These are phyloP conservation scores for Herpetomonas tarakana DNA, from an alignment of 208 protist genomes.

Conservation along the genomic window DNA sequence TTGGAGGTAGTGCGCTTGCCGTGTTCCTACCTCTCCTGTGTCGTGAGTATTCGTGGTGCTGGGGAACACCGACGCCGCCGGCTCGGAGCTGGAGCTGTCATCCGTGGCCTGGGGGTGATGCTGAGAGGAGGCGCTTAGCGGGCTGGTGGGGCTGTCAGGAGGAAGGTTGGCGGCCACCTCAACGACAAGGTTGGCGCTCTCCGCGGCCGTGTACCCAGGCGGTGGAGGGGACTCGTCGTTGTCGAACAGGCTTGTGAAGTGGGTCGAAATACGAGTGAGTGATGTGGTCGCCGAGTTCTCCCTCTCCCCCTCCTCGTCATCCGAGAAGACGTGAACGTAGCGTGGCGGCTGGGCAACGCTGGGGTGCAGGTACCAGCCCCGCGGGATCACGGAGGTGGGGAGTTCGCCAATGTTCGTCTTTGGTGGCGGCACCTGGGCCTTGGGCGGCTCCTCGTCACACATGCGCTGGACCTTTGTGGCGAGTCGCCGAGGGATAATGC, in stretches of 20 bases:
- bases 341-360: conserved; percentile 54
- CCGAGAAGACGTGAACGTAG: conserved; percentile 20
- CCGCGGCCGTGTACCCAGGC: conserved; percentile 8
- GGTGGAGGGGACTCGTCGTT: conserved; percentile 10
- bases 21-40: too few relatives aligned
- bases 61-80: too few relatives aligned
- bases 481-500: conserved; percentile 61
- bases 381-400: conserved; percentile 73
- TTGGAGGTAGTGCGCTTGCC: too few relatives aligned
- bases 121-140: too few relatives aligned
- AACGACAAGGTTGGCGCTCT: not conserved
- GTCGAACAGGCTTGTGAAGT: conserved; percentile 1
- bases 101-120: too few relatives aligned
- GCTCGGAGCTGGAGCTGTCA: too few relatives aligned
- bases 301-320: conserved; percentile 4
- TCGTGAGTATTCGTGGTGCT: too few relatives aligned
- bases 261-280: conserved; percentile 10
- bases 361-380: conserved; percentile 67
- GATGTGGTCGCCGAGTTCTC: conserved; percentile 3
- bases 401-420: conserved; percentile 38
- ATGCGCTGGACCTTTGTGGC: conserved; percentile 75
- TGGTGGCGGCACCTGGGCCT: conserved; percentile 22
- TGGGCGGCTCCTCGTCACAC: conserved; percentile 69
- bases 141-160: not conserved
- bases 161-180: conserved; percentile 1